Conservation (phyloP, 805 yeast species). For the Lipomyces sp. region DNA sequence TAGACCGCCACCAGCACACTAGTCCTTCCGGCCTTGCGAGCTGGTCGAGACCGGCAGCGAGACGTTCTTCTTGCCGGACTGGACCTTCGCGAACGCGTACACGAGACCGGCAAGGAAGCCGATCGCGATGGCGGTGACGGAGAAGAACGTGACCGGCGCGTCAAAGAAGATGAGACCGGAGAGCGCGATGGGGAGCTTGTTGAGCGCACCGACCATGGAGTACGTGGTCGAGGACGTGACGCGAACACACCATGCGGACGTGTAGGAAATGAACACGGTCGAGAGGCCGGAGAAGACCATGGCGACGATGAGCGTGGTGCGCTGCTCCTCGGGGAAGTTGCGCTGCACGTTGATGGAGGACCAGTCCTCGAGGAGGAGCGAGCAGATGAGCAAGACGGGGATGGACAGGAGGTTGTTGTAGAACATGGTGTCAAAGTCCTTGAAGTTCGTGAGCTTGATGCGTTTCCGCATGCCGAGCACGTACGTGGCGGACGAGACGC, state of each 20-base stretch:
- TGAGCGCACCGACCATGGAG: constrained; percentile 98
- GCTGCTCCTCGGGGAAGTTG: constrained; percentile 75
- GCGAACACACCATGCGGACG: constrained; percentile 99
- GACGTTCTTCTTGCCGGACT: constrained; percentile 53
- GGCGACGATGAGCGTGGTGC: constrained; percentile 66
- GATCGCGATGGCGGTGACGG: constrained; percentile 82
- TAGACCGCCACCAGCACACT: too few species aligned
- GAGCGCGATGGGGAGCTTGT: constrained; percentile 95
- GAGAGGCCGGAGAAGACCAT: constrained; percentile 93
- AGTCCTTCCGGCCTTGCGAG: constrained; percentile 26
- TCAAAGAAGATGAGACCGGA: constrained; percentile 93
- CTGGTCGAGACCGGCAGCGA: constrained; percentile 21
- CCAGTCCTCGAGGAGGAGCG: constrained; percentile 90
- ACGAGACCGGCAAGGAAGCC: constrained; percentile 96
- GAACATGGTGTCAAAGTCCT: constrained; percentile 69
- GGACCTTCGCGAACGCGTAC: constrained; percentile 92
- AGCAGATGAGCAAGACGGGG: constrained; percentile 76
- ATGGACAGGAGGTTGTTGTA: constrained; percentile 92
- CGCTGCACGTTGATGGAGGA: constrained; percentile 65
- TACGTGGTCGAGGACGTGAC: constrained; percentile 98
- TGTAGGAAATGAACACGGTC: constrained; percentile 95
- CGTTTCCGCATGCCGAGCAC: constrained; percentile 96
- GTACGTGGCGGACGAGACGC: constrained; percentile 89
- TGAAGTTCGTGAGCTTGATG: constrained; percentile 93
- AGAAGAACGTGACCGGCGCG: constrained; percentile 89